phyloP scores from a whole-genome alignment of 352 stramenopile species.

The Pythium folliculosum region DNA sequence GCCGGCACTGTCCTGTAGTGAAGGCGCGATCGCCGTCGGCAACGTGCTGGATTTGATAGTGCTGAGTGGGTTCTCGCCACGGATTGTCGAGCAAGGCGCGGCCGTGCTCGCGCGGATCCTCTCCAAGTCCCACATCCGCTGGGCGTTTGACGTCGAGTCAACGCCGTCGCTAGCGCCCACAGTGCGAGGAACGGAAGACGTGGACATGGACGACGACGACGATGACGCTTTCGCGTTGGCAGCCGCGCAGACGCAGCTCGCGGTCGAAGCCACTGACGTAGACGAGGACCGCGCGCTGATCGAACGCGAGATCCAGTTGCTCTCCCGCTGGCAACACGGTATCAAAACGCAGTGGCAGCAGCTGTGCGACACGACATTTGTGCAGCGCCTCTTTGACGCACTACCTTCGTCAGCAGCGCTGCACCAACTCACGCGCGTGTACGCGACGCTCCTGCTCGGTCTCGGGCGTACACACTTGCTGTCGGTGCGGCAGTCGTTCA shows the following conservation, averaged over 20 bases:
- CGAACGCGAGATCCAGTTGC: not conserved
- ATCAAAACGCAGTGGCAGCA: constrained; percentile 50
- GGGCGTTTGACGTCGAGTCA: constrained; percentile 24
- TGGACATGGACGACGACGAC: constrained; percentile 32
- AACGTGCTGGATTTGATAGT: constrained; percentile 29
- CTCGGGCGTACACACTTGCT: constrained; percentile 48
- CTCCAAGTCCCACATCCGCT: constrained; percentile 23
- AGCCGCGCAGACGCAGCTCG: not conserved
- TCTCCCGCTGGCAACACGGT: constrained; percentile 20
- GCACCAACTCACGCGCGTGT: constrained; percentile 39
- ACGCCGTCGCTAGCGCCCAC: not conserved
- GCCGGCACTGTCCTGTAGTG: constrained; percentile 10
- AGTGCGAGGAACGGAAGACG: constrained; percentile 1
- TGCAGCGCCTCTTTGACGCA: constrained; percentile 35
- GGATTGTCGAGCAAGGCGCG: constrained; percentile 8
- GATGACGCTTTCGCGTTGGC: not conserved
- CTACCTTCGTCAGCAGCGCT: constrained; percentile 6
- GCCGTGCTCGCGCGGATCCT: constrained; percentile 11
- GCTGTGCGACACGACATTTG: constrained; percentile 45
- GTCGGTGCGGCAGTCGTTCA: constrained; percentile 46
- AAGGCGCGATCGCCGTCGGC: constrained; percentile 15
- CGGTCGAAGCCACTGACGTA: not conserved
- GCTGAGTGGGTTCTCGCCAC: constrained; percentile 6
- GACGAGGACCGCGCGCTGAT: not conserved
- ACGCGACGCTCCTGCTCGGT: constrained; percentile 46